Base-by-base conservation (phyloP, 768 basidiomycete genomes). In the Boletus edulis region DNA sequence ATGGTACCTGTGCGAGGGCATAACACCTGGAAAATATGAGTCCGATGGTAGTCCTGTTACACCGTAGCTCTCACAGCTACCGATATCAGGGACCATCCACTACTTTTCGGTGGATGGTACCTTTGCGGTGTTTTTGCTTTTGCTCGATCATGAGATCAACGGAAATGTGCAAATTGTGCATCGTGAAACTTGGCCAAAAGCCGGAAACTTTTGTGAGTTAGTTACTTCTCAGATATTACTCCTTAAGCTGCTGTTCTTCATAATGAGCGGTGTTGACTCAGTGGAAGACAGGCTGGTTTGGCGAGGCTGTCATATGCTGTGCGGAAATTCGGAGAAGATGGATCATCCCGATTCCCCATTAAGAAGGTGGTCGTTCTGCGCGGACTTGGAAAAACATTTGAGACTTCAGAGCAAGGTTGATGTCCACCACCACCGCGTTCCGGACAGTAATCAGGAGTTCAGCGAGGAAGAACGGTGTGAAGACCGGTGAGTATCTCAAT, bases 381-480 rank as follows among this genome's bases (percentile, higher is more conserved):
- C 57, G 61, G 60, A 55, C 50, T 58, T 59, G 20, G 13, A 54
- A 62, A 62, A 57, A 48, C 20, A 39, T 29, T 45, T 29, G 29
- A 4, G 22, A 27, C 48, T 20, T 7, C 17, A 18, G 17, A 8
- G 24, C 8, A 9, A 27, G 14, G 22, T 46, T 34, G 18, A 62
- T 57, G 62, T 29, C 45, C 31, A 18, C 49, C 34, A 46, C 50
- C 22, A 29, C 38, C 7, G 14, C 51, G 27, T 46, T 58, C 12
- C 55, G 62, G 43, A 52, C 53, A 42, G 40, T 52, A 11, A 0
- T 52, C 7, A 59, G 41, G 40, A 60, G 62, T 24, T 34, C 40
- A 14, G 32, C 58, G 7, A 59, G 46, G 39, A 68, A 61, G 55
- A 50, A 41, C 34, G 46, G n/a, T 12, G 37, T 42, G 13, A 59